Percentiles rank a stretch among this genome's conserved stretches.
phyloP scores from a whole-genome alignment of 2,329 filamentous ascomycete species.

The Rhynchosporium secalis region DNA sequence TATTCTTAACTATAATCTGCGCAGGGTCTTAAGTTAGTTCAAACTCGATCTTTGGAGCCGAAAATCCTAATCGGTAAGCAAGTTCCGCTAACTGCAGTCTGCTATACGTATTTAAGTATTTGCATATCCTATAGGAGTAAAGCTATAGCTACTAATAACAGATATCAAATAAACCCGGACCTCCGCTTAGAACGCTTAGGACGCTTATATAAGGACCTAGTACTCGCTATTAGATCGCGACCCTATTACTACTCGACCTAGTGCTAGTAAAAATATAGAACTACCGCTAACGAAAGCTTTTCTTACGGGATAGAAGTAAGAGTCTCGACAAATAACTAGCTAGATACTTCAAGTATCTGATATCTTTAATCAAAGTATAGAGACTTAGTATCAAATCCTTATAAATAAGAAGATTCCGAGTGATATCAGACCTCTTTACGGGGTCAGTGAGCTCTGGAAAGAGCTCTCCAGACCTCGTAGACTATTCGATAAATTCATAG shows the following conservation, averaged over 20 bases:
- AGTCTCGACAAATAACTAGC: not conserved
- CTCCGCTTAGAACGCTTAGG: not conserved
- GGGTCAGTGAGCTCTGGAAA: slow-evolving; percentile 19
- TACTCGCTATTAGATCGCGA: not conserved
- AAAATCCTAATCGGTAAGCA: slow-evolving; percentile 2
- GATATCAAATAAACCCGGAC: not conserved
- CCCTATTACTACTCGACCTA: not conserved
- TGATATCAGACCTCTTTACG: not conserved
- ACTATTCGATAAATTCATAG: slow-evolving; percentile 18
- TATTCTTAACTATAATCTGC: not conserved
- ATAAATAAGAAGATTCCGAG: slow-evolving; percentile 11
- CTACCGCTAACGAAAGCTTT: not conserved
- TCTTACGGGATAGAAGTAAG: not conserved
- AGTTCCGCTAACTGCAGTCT: not conserved
- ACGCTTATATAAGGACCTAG: not conserved
- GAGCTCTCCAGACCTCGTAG: slow-evolving; percentile 11
- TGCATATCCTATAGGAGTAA: slow-evolving; percentile 3
- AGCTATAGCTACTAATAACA: slow-evolving; percentile 3
- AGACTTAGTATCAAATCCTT: slow-evolving; percentile 21
- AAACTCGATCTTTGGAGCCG: not conserved
- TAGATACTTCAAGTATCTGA: slow-evolving; percentile 42
- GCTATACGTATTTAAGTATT: slow-evolving; percentile 1
- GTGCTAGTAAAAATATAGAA: not conserved
- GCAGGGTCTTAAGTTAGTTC: not conserved
- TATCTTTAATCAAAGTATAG: slow-evolving; percentile 21